Conservation (phyloP, 2,329 filamentous ascomycete genomes). For the Cercospora citrullina region DNA sequence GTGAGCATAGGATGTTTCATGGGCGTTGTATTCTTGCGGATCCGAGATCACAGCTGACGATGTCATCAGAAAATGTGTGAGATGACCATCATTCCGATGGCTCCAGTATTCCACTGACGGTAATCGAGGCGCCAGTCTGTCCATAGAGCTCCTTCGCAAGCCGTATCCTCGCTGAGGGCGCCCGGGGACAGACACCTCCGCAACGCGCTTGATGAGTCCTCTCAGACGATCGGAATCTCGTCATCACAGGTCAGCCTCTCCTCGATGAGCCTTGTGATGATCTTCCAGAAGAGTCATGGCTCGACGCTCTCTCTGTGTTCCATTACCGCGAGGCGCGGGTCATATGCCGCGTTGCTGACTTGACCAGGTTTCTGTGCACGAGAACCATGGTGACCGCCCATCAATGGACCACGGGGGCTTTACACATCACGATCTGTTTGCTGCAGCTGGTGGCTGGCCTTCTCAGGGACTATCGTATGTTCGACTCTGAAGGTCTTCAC, state of each 20-base stretch:
- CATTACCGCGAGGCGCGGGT: neutral
- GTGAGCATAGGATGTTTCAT: neutral
- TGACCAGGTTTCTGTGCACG: neutral
- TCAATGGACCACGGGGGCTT: neutral
- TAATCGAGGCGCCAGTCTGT: neutral
- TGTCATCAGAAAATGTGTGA: neutral
- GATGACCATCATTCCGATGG: neutral
- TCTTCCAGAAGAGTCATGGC: neutral
- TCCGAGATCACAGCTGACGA: neutral
- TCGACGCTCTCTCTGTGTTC: neutral
- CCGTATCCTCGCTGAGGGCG: neutral
- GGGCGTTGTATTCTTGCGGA: neutral
- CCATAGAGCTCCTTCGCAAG: neutral
- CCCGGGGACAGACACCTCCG: neutral
- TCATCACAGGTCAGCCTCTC: neutral
- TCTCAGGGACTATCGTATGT: neutral
- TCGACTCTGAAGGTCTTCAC: neutral
- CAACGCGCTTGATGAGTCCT: neutral
- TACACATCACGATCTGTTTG: neutral
- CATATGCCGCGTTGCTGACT: neutral
- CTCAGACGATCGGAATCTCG: neutral
- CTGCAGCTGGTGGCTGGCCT: neutral
- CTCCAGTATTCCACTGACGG: neutral
- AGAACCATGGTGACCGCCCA: neutral
- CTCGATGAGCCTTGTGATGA: neutral